A percentile compares a stretch with the other conserved stretches of the same genome.
These are phyloP conservation scores for Lithospermum erythrorhizon DNA, from an alignment of 257 asterid species.

Conservation along the genomic window DNA sequence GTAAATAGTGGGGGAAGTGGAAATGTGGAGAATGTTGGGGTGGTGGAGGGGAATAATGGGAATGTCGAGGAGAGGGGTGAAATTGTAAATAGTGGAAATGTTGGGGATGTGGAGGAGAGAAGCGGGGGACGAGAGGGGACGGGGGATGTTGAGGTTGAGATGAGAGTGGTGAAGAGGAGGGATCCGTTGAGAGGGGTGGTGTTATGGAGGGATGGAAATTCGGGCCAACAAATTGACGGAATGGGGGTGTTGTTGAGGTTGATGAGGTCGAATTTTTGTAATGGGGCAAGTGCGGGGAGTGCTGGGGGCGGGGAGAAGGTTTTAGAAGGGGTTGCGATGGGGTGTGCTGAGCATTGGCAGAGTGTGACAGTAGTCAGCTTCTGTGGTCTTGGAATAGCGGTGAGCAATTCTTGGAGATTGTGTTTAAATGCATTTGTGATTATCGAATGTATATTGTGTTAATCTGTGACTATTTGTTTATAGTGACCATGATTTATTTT, in stretches of 20 bases:
- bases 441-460: neutral
- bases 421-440: neutral
- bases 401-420: conserved; percentile 6
- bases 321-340: conserved; percentile 18
- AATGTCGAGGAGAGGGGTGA: neutral
- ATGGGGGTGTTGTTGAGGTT: conserved; percentile 79
- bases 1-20: neutral
- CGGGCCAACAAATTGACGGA: conserved; percentile 90
- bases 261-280: conserved; percentile 67
- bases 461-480: neutral
- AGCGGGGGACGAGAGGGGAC: conserved; percentile 16
- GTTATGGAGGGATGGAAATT: conserved; percentile 70
- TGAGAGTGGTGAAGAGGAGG: conserved; percentile 76
- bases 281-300: conserved; percentile 29
- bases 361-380: conserved; percentile 69
- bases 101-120: conserved; percentile 3
- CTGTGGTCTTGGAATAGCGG: conserved; percentile 66
- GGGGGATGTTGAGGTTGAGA: conserved; percentile 41
- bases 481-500: neutral
- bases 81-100: neutral
- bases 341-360: conserved; percentile 77
- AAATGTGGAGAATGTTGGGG: too few species aligned
- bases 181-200: conserved; percentile 68
- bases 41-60: too few species aligned
- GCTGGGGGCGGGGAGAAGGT: conserved; percentile 14